Base-by-base conservation (phyloP, 1,139 yeast genomes). In the Torulaspora globosa region DNA sequence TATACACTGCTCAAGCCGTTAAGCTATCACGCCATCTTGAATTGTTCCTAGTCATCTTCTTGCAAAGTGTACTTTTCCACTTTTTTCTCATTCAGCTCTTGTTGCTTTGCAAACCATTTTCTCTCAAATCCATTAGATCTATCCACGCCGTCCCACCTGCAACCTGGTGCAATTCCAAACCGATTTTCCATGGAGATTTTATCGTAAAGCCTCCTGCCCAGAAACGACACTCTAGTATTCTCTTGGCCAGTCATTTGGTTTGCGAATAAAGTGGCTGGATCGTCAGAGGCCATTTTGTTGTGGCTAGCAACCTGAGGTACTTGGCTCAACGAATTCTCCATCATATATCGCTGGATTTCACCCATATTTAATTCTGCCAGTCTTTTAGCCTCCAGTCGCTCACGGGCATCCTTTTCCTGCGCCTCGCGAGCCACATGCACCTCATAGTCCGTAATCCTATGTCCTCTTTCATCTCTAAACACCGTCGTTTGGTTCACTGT, bases 121-220 rank as follows among this genome's bases (percentile, higher is more conserved):
- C 70, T 70, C 61, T 90, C 97, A 66, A 85, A 90, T n/a, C 97
- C 97, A 61, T 84, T 90, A 0, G 95, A 79, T 49, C 97, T 70
- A 65, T 88, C 94, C 0, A 89, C 82, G 0, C 97, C 97, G 63
- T 90, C 97, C 97, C 97, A 90, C 47, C 87, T 71, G 54, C 73
- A 71, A 0, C 97, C 97, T 0, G 97, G 95, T 5, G 70, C 69
- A 15, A 90, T 82, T 3, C 76, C 76, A 65, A 87, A 90, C 51
- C 97, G 66, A 60, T 90, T 90, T 21, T 78, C 78, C 0, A 87
- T 79, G 46, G 68, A 78, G 0, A 85, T 80, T 15, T 72, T 70
- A 18, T 48, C 46, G 52, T 74, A 82, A 21, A 71, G 58, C 46
- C 73, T 74, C 46, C 80, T 55, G 2, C 77, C 78, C n/a, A 73